Conservation (phyloP, 352 stramenopile genomes). For the Phytopythium litorale region DNA sequence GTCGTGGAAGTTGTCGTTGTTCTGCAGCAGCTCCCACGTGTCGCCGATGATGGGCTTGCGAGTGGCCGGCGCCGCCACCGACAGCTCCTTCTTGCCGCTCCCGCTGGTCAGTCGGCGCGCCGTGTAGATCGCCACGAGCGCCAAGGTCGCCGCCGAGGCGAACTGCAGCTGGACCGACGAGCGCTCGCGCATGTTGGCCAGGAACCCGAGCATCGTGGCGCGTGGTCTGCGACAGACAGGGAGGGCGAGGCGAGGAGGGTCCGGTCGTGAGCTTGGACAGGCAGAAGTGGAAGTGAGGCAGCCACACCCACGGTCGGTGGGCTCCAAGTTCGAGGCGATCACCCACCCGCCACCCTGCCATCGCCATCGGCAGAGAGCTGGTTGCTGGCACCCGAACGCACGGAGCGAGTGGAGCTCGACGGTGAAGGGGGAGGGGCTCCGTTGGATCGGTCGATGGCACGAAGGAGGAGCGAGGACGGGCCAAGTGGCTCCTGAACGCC, state of each 20-base stretch:
- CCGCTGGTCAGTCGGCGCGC: not conserved
- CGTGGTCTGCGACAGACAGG: not conserved
- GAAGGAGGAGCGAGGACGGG: no score
- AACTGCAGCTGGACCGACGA: constrained; percentile 2
- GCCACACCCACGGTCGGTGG: no score
- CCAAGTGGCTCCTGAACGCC: no score
- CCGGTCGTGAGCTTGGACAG: not conserved
- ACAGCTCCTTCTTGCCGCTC: not conserved
- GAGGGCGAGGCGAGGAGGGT: not conserved
- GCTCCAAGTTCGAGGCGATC: no score
- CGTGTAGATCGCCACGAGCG: not conserved
- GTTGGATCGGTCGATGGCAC: no score
- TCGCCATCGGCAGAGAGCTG: no score
- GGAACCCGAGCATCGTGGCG: constrained; percentile 1
- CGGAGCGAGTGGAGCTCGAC: no score
- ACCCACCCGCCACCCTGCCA: no score
- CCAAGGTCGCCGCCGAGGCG: not conserved
- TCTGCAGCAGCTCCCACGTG: no score
- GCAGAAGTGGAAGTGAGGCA: constrained; percentile 2
- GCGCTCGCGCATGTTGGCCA: constrained; percentile 2
- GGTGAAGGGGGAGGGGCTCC: no score
- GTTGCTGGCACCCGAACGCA: no score
- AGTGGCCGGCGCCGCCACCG: not conserved
- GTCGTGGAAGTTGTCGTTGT: constrained; percentile 16
- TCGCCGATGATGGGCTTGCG: constrained; percentile 1